Evolutionary conservation across 495 filamentous ascomycete genomes (phyloP).

Genomic region (Neurospora discreta): DNA sequence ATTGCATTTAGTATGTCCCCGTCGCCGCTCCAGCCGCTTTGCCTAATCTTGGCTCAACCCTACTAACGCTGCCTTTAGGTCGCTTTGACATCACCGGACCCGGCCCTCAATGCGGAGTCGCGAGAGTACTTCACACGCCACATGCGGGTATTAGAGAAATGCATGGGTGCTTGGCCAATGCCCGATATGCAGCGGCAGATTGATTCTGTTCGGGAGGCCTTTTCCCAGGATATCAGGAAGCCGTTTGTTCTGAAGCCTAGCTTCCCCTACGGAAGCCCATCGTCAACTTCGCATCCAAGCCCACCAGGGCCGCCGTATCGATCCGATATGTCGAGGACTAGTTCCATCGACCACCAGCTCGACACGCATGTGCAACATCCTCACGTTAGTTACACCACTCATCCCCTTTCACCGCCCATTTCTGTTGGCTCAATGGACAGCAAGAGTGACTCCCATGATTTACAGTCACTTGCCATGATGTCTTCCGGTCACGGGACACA

Average conservation of each 20-base stretch:
- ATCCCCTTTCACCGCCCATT: conserved; percentile 76
- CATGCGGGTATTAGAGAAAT: conserved; percentile 89
- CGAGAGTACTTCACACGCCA: conserved; percentile 87
- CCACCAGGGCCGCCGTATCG: conserved; percentile 46
- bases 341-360: conserved; percentile 30
- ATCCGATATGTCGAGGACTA: conserved; percentile 23
- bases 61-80: conserved; percentile 41
- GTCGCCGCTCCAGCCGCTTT: not conserved
- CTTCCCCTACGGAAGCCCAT: conserved; percentile 82
- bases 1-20: conserved; percentile 71
- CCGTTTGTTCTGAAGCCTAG: conserved; percentile 81
- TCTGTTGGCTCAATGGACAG: conserved; percentile 62
- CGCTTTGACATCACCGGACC: conserved; percentile 88
- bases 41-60: not conserved
- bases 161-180: conserved; percentile 76
- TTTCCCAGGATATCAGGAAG: conserved; percentile 75
- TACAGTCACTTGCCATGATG: conserved; percentile 71
- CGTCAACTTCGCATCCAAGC: conserved; percentile 45
- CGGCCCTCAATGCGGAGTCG: conserved; percentile 73
- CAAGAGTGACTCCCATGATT: conserved; percentile 70
- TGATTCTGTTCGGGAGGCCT: conserved; percentile 80
- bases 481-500: conserved; percentile 42
- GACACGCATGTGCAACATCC: conserved; percentile 42
- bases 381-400: conserved; percentile 63
- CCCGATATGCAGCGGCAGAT: conserved; percentile 88